These are phyloP conservation scores for Tulasnella sp. DNA, from an alignment of 768 basidiomycete species.

Conservation along the genomic window DNA sequence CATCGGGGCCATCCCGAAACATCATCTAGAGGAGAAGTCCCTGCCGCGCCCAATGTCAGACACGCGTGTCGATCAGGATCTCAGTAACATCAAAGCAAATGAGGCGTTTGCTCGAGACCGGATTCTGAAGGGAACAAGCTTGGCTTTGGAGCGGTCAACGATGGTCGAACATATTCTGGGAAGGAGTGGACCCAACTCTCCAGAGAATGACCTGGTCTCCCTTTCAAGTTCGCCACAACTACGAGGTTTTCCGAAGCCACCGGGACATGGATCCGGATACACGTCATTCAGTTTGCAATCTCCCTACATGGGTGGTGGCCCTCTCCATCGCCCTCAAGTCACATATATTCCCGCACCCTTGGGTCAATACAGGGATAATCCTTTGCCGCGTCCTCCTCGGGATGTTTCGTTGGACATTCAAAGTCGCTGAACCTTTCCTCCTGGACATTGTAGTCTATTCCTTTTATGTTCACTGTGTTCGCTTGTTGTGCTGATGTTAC, in stretches of 20 bases:
- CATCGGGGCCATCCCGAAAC: not conserved
- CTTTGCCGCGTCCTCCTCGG: constrained; percentile 10
- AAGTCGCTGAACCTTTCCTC: constrained; percentile 1
- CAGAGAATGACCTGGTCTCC: not conserved
- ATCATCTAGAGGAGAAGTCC: not conserved
- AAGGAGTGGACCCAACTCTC: not conserved
- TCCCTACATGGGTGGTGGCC: constrained; percentile 1
- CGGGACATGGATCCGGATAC: not conserved
- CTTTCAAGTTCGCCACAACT: not conserved
- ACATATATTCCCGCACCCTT: constrained; percentile 6
- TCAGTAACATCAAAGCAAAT: not conserved
- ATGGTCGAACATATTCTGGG: not conserved
- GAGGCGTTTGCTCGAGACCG: not conserved
- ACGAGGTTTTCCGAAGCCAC: not conserved
- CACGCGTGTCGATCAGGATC: not conserved
- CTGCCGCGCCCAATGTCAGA: not conserved
- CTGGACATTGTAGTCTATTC: not conserved
- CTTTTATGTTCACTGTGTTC: not conserved
- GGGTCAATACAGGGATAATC: constrained; percentile 1
- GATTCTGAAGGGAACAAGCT: not conserved
- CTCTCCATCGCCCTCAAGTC: not conserved
- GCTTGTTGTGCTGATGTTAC: not conserved
- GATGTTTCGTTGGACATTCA: constrained; percentile 12
- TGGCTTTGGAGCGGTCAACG: not conserved
- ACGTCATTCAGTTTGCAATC: constrained; percentile 13